phyloP scores from a whole-genome alignment of 768 basidiomycete genomes.

The Serendipita sp. region DNA sequence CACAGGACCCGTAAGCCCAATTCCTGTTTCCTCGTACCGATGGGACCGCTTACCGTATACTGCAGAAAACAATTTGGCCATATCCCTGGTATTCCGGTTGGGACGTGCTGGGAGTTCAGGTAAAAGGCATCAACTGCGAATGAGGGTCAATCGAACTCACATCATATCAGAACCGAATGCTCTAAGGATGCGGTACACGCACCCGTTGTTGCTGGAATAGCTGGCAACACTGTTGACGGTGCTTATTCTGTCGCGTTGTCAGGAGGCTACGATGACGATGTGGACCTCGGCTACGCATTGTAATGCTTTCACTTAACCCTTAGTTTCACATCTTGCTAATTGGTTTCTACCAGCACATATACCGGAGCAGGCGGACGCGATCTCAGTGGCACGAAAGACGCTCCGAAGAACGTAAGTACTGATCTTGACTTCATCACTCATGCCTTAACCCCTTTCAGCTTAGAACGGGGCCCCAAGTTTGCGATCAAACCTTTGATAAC shows the following conservation, averaged over 20 bases:
- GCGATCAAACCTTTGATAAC: conserved; percentile 68
- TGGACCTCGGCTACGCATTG: conserved; percentile 72
- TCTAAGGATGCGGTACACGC: conserved; percentile 72
- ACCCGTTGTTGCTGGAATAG: conserved; percentile 74
- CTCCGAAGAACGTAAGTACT: conserved; percentile 63
- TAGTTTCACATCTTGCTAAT: neutral
- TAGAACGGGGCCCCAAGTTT: conserved; percentile 77
- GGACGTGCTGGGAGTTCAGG: conserved; percentile 71
- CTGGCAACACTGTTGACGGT: conserved; percentile 40
- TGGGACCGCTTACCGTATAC: no score
- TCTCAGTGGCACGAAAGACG: conserved; percentile 64
- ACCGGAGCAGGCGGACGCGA: conserved; percentile 80
- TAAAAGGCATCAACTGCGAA: conserved; percentile 17
- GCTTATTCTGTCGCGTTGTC: conserved; percentile 78
- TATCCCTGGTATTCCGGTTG: conserved; percentile 66
- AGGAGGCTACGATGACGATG: conserved; percentile 78
- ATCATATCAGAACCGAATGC: conserved; percentile 34
- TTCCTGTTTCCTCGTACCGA: neutral
- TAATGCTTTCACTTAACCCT: conserved; percentile 25
- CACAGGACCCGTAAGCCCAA: conserved; percentile 19
- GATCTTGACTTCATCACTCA: neutral
- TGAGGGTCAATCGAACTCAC: neutral
- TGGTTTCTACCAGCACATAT: conserved; percentile 42
- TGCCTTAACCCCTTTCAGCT: conserved; percentile 31
- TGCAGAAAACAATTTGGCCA: conserved; percentile 61